Evolutionary conservation across 129 eudicot species (phyloP).

Genomic region (Flaveria bidentis): DNA sequence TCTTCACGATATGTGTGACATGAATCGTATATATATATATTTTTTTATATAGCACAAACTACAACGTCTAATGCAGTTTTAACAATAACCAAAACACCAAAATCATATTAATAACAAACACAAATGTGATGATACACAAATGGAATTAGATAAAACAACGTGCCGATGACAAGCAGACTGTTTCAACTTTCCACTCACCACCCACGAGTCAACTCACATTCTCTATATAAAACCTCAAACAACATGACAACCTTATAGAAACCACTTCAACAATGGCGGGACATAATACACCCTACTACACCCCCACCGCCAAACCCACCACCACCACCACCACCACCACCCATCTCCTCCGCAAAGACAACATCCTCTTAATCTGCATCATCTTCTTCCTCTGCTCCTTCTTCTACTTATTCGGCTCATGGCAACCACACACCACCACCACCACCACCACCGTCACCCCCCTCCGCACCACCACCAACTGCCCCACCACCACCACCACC

Average conservation of each 20-base stretch:
- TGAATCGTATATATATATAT: no score
- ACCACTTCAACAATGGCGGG: conserved; percentile 53
- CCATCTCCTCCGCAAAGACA: conserved; percentile 38
- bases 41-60: no score
- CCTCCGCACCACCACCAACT: conserved; percentile 28
- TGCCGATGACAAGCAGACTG: not conserved
- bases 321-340: conserved; percentile 26
- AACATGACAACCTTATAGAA: not conserved
- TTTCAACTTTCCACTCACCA: conserved; percentile 28
- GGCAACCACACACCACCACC: conserved; percentile 39
- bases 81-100: no score
- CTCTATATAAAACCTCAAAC: conserved; percentile 19
- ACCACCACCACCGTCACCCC: conserved; percentile 23
- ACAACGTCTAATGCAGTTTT: no score
- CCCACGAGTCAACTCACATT: conserved; percentile 23
- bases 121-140: no score
- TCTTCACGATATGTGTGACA: no score
- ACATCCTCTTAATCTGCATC: conserved; percentile 33
- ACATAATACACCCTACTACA: conserved; percentile 49
- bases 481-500: conserved; percentile 12
- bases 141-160: not conserved
- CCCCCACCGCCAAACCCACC: conserved; percentile 60
- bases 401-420: conserved; percentile 65
- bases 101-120: no score
- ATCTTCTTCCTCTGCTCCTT: conserved; percentile 60